Conservation (phyloP, 345 rosid genomes). For the Linum trigynum region DNA sequence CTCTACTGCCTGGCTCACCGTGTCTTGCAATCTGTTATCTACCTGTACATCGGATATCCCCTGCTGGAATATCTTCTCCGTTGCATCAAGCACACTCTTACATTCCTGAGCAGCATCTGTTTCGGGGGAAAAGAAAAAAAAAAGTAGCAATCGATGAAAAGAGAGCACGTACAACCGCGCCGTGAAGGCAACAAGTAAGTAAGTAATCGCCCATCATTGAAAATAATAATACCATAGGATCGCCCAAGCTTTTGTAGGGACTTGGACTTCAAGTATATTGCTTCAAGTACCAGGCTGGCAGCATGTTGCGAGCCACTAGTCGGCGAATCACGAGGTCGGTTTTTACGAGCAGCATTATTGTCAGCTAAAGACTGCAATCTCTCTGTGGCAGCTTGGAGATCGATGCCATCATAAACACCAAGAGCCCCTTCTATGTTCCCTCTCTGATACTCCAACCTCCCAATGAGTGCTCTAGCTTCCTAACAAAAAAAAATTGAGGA, state of each 20-base stretch:
- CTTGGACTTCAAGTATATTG: slow-evolving; percentile 80
- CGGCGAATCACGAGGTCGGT: slow-evolving; percentile 44
- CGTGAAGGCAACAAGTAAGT: background rate
- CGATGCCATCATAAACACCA: slow-evolving; percentile 88
- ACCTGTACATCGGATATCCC: slow-evolving; percentile 81
- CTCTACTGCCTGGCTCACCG: slow-evolving; percentile 82
- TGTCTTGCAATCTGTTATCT: slow-evolving; percentile 64
- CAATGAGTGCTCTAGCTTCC: slow-evolving; percentile 98
- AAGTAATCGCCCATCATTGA: background rate
- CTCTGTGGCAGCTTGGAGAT: slow-evolving; percentile 76
- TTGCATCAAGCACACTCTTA: slow-evolving; percentile 77
- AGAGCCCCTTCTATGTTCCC: slow-evolving; percentile 91
- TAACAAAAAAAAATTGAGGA: slow-evolving; percentile 11
- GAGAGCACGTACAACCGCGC: no score
- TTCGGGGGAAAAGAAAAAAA: slow-evolving; percentile 11
- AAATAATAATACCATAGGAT: slow-evolving; percentile 41
- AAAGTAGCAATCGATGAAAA: background rate
- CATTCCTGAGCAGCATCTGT: slow-evolving; percentile 87
- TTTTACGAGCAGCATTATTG: slow-evolving; percentile 41
- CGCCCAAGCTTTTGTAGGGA: slow-evolving; percentile 87
- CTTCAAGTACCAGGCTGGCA: slow-evolving; percentile 79
- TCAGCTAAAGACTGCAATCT: slow-evolving; percentile 51
- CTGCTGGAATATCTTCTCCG: slow-evolving; percentile 70
- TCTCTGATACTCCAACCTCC: slow-evolving; percentile 86
- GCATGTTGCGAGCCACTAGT: slow-evolving; percentile 61